A percentile compares a stretch with the other conserved stretches of the same genome.
phyloP scores from a whole-genome alignment of 2,329 filamentous ascomycete species.

The Colletotrichum cereale region DNA sequence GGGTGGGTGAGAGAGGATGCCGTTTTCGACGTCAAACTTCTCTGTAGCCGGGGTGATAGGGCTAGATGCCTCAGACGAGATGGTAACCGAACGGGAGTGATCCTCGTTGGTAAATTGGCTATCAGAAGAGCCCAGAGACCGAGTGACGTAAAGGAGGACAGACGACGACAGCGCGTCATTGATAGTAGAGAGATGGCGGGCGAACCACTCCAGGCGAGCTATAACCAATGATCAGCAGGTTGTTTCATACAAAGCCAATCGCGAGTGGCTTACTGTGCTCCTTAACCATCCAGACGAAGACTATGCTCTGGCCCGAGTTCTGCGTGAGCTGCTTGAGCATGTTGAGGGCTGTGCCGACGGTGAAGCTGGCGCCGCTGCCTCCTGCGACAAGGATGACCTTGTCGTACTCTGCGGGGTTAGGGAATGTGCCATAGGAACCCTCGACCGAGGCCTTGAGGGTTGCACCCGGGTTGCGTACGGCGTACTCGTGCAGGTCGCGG shows the following conservation, averaged over 20 bases:
- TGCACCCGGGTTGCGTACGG: constrained; percentile 56
- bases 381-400: constrained; percentile 44
- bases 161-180: constrained; percentile 47
- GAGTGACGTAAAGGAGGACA: constrained; percentile 53
- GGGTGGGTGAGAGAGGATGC: constrained; percentile 21
- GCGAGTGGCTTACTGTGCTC: constrained; percentile 48
- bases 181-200: constrained; percentile 51
- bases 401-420: constrained; percentile 53
- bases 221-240: constrained; percentile 18
- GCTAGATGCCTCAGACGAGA: constrained; percentile 27
- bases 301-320: constrained; percentile 46
- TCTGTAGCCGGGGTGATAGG: constrained; percentile 16
- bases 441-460: constrained; percentile 62
- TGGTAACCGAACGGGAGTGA: constrained; percentile 12
- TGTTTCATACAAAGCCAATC: neutral
- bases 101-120: neutral
- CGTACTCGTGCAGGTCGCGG: constrained; percentile 60
- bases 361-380: constrained; percentile 72
- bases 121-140: neutral
- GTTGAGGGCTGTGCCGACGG: constrained; percentile 55
- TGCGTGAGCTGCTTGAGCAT: constrained; percentile 48
- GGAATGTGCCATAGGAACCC: constrained; percentile 66
- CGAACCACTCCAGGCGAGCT: constrained; percentile 55
- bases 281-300: constrained; percentile 57
- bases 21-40: constrained; percentile 25